Base-by-base conservation (phyloP, 176 grass and related monocot species). In the Tillandsia leiboldiana region DNA sequence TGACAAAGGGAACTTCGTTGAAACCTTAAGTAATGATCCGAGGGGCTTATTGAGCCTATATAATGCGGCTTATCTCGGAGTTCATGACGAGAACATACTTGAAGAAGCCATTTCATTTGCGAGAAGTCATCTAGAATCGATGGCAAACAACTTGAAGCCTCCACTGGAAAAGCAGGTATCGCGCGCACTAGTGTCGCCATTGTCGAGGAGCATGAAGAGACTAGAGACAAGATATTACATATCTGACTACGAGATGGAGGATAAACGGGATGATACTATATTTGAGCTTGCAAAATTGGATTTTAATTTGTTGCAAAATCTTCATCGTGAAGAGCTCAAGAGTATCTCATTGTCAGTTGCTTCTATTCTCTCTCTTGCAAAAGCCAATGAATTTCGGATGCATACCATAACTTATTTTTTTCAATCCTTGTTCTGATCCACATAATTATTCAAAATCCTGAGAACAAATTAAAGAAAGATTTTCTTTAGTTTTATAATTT, bases 251-350 rank as follows among this genome's bases (percentile, higher is more conserved):
- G 22, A 67, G 27, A 28, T 71, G 10, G 61, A 71, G 1, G 26
- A 62, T 0, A 27, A 13, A 1, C 15, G 42, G 2, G 49, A 67
- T 28, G 2, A 22, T 1, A 23, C 56, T 0, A 18, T 79, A 58
- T 12, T 84, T 1, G 76, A 79, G 67, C 72, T 84, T 27, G 82
- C 82, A 51, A 84, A 79, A 66, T 4, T 84, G 1, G 77, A 79
- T 24, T 84, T 79, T 14, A 73, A 79, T 47, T 13, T 79, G 1
- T 33, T 79, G 49, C 72, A 79, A 14, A 64, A 65, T 49, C 62
- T 84, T 68, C 82, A 84, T 28, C 13, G 72, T n/a, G 67, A 84
- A 2, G 82, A 84, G 62, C 22, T 62, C 14, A 79, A 26, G 51
- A 47, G 10, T 2, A 53, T 84, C 13, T 75, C 67, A 14, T 13